phyloP scores from a whole-genome alignment of 768 basidiomycete species.

The Collybia mongolica region DNA sequence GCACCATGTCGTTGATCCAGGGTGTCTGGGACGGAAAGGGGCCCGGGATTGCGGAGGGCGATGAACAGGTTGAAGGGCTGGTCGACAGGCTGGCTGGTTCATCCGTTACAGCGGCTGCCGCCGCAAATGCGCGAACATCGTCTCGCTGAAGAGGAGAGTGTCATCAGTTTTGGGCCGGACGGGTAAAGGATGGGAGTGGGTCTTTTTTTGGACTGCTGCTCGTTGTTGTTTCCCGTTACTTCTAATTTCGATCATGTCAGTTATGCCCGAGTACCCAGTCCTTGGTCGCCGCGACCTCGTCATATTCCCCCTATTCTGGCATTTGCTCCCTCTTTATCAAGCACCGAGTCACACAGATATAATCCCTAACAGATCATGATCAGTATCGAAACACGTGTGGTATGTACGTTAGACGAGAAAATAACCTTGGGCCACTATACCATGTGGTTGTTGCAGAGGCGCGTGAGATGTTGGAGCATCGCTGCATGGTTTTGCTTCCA shows the following conservation, averaged over 20 bases:
- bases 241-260: too few species aligned
- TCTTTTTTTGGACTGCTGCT: neutral
- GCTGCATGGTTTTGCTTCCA: too few species aligned
- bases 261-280: neutral
- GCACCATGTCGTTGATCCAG: constrained; percentile 93
- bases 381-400: neutral
- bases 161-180: neutral
- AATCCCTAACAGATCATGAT: neutral
- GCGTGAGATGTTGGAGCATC: too few species aligned
- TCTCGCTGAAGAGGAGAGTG: neutral
- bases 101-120: constrained; percentile 8
- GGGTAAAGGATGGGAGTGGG: neutral
- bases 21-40: constrained; percentile 82
- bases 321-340: neutral
- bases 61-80: constrained; percentile 35
- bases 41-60: constrained; percentile 27
- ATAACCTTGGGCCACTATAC: neutral
- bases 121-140: neutral
- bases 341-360: neutral
- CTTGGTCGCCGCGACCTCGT: neutral
- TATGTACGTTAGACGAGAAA: constrained; percentile 4
- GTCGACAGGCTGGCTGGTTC: constrained; percentile 32
- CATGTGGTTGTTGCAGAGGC: too few species aligned
- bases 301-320: constrained; percentile 1
- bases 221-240: neutral